Percentiles rank a stretch among this genome's conserved stretches.
Evolutionary conservation across 1,284 basidiomycete species (phyloP).

Genomic region (Tilletiopsis washingtonensis): DNA sequence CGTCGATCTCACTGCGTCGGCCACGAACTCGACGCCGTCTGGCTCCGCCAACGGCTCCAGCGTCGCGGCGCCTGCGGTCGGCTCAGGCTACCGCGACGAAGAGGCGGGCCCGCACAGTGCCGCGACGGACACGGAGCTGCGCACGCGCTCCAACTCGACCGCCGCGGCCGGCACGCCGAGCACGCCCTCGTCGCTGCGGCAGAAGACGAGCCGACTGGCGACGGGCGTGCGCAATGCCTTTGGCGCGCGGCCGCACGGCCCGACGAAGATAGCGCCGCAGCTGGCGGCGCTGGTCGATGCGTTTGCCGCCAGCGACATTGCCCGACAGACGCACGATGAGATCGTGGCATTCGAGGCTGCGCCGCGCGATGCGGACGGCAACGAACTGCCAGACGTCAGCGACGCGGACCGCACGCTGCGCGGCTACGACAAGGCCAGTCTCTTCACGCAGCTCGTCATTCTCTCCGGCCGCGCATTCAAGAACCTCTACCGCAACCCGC

Average conservation of each 20-base stretch:
- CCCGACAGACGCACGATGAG: constrained; percentile 60
- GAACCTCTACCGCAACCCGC: constrained; percentile 80
- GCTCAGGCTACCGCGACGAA: not conserved
- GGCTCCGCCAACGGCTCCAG: not conserved
- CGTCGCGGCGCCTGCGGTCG: not conserved
- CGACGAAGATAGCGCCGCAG: constrained; percentile 51
- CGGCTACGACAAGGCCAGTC: constrained; percentile 74
- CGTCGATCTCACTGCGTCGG: constrained; percentile 27
- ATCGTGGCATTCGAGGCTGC: constrained; percentile 51
- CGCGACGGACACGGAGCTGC: constrained; percentile 54
- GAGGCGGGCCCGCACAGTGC: constrained; percentile 3
- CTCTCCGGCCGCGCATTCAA: constrained; percentile 95
- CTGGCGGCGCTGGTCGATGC: constrained; percentile 67
- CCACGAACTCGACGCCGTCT: not conserved
- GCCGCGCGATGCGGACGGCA: too few relatives aligned
- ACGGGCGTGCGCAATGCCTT: constrained; percentile 54
- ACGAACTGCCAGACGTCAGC: constrained; percentile 1
- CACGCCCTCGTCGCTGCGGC: constrained; percentile 6
- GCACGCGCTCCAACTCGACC: constrained; percentile 54
- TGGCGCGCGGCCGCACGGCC: not conserved
- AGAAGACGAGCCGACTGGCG: constrained; percentile 67
- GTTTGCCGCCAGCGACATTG: constrained; percentile 63
- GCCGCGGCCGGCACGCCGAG: too few relatives aligned
- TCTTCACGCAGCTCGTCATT: constrained; percentile 82
- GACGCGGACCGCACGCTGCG: constrained; percentile 55